Percentiles rank a stretch among this genome's conserved stretches.
These are phyloP conservation scores for Penicillium roqueforti DNA, from an alignment of 495 filamentous ascomycete genomes.

Conservation along the genomic window DNA sequence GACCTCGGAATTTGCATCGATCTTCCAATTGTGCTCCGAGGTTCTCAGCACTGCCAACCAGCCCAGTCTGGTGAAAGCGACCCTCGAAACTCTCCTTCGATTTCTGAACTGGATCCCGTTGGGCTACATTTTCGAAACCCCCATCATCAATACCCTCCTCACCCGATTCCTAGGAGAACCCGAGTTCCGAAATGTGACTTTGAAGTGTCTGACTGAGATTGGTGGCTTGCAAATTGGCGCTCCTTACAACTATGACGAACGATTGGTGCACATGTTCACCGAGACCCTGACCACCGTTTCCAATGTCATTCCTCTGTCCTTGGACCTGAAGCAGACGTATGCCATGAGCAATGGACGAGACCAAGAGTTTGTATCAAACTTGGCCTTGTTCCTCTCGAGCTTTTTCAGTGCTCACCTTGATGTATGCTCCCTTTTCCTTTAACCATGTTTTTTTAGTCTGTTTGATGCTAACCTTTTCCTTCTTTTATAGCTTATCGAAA, in stretches of 20 bases:
- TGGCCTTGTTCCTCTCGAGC: conserved; percentile 92
- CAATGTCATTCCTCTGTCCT: conserved; percentile 80
- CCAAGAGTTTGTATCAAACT: conserved; percentile 95
- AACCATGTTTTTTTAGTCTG: no score
- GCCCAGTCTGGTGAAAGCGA: conserved; percentile 85
- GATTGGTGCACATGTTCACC: conserved; percentile 94
- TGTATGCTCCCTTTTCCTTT: no score
- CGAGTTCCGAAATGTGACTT: conserved; percentile 92
- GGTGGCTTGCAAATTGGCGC: conserved; percentile 79
- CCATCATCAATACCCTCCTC: conserved; percentile 89
- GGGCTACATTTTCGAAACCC: conserved; percentile 97
- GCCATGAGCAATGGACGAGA: conserved; percentile 85
- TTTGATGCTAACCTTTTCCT: conserved; percentile 5
- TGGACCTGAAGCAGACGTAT: conserved; percentile 88
- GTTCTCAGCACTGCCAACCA: conserved; percentile 85
- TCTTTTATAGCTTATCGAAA: conserved; percentile 74
- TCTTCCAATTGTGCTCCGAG: conserved; percentile 95
- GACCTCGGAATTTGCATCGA: conserved; percentile 95
- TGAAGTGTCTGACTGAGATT: conserved; percentile 97
- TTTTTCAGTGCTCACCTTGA: conserved; percentile 90
- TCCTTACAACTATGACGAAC: conserved; percentile 82
- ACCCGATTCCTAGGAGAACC: conserved; percentile 84
- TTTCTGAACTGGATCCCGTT: conserved; percentile 99
- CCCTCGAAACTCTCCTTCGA: conserved; percentile 86
- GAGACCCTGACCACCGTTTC: conserved; percentile 86